Evolutionary conservation across 148 eudicot genomes (phyloP).

Genomic region (Oxyria digyna): DNA sequence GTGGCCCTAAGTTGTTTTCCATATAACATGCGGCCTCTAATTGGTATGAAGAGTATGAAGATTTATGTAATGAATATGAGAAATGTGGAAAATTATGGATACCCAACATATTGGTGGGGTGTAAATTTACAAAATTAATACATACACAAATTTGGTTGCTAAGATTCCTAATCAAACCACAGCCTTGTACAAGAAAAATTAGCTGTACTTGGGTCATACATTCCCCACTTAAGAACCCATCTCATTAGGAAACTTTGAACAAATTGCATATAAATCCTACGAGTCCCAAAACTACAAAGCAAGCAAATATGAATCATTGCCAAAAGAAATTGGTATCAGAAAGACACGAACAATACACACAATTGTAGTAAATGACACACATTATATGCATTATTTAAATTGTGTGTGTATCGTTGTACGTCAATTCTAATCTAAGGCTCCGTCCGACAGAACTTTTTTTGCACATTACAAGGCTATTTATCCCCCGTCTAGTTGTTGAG

Average conservation of each 20-base stretch:
- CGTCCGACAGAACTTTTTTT: no score
- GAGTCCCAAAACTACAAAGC: no score
- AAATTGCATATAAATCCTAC: no score
- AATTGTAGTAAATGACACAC: no score
- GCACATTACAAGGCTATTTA: no score
- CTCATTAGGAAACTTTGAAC: background rate
- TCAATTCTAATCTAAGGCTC: no score
- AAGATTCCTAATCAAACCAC: slow-evolving; percentile 10
- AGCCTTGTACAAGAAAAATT: background rate
- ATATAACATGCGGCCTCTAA: background rate
- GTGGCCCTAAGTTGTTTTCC: background rate
- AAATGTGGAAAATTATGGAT: background rate
- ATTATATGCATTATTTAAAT: no score
- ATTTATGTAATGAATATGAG: background rate
- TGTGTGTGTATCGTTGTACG: no score
- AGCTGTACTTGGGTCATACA: slow-evolving; percentile 1
- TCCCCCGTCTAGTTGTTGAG: no score
- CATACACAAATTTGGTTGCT: background rate
- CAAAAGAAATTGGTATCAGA: no score
- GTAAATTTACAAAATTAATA: background rate
- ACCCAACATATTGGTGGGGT: background rate
- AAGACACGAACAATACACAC: no score
- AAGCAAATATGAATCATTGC: no score
- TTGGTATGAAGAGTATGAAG: background rate
- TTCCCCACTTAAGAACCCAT: background rate